These are phyloP conservation scores for Apocynum venetum DNA, from an alignment of 257 asterid species.

Conservation along the genomic window DNA sequence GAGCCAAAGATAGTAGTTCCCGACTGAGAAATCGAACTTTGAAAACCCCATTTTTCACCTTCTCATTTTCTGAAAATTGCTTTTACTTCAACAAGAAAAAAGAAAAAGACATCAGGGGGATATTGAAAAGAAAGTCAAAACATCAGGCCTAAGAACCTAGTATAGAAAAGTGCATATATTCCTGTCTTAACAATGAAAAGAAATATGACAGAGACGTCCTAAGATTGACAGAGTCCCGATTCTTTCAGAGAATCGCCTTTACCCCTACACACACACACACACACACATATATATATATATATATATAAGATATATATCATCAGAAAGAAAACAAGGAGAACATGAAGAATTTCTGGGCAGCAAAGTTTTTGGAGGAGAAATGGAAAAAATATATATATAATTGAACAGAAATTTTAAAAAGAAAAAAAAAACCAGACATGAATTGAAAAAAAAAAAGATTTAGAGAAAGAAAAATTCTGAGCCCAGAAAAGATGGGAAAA, in stretches of 20 bases:
- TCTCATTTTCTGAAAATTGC: background rate
- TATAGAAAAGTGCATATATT: constrained; percentile 8
- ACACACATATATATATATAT: too few species aligned
- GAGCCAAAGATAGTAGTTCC: background rate
- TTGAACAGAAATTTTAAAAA: too few species aligned
- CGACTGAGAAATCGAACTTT: background rate
- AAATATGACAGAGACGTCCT: background rate
- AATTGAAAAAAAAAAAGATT: background rate
- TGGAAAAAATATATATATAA: background rate
- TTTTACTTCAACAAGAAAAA: background rate
- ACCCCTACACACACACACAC: background rate
- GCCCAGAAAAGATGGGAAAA: background rate
- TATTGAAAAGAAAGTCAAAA: constrained; percentile 2
- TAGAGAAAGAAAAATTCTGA: background rate
- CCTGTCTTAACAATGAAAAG: constrained; percentile 3
- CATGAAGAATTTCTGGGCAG: background rate
- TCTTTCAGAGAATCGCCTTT: background rate
- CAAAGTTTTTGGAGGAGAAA: background rate
- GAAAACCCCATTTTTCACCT: background rate
- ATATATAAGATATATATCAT: too few species aligned
- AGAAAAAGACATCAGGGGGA: background rate
- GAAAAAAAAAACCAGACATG: background rate
- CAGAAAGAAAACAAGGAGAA: background rate
- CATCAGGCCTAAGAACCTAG: constrained; percentile 5
- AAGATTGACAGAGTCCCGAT: background rate